Conservation (phyloP, 192 early-diverging fungal species). For the Rhizophagus prolifer region DNA sequence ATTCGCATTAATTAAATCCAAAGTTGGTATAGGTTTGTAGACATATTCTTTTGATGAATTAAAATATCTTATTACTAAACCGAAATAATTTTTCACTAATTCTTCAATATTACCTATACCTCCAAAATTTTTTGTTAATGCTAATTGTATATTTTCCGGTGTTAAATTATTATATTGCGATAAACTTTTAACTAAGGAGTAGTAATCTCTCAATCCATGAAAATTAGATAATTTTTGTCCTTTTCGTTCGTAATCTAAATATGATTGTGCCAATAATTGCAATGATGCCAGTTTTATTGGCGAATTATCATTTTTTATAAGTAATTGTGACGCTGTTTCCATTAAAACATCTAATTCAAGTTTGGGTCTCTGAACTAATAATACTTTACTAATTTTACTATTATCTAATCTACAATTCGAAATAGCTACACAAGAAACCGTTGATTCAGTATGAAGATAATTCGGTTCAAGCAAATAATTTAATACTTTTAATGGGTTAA, state of each 20-base stretch:
- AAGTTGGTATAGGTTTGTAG: too few relatives aligned
- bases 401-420: too few relatives aligned
- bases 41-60: too few relatives aligned
- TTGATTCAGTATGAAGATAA: neutral
- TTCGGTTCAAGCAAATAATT: neutral
- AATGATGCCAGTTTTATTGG: neutral
- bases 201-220: constrained; percentile 24
- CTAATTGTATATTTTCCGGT: neutral
- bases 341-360: constrained; percentile 12
- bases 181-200: neutral
- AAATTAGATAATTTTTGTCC: constrained; percentile 20
- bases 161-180: neutral
- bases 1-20: constrained; percentile 11
- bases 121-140: constrained; percentile 18
- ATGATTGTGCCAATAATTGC: neutral
- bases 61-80: too few relatives aligned
- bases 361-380: constrained; percentile 21
- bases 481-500: constrained; percentile 26
- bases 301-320: neutral
- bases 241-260: neutral
- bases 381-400: too few relatives aligned
- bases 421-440: too few relatives aligned
- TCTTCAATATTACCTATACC: neutral
- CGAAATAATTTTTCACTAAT: too few relatives aligned
- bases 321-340: neutral